These are phyloP conservation scores for Beauveria bassiana DNA, from an alignment of 2,329 filamentous ascomycete genomes.

Conservation along the genomic window DNA sequence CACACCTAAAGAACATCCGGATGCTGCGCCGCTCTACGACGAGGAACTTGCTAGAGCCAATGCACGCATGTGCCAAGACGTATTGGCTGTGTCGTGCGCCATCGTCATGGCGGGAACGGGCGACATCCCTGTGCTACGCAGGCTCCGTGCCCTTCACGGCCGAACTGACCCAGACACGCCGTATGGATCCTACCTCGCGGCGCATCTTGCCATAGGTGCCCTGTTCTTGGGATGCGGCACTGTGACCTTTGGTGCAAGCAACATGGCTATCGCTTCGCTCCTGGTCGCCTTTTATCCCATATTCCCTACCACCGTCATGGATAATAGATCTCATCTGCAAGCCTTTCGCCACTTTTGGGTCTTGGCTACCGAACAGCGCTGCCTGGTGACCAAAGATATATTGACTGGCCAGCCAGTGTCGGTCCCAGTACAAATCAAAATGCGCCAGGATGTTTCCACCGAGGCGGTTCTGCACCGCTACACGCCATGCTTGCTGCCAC, in stretches of 20 bases:
- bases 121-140: slow-evolving; percentile 75
- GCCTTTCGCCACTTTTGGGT: slow-evolving; percentile 98
- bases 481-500: slow-evolving; percentile 55
- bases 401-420: slow-evolving; percentile 74
- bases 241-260: slow-evolving; percentile 81
- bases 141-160: slow-evolving; percentile 80
- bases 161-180: slow-evolving; percentile 75
- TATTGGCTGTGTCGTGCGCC: slow-evolving; percentile 72
- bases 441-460: slow-evolving; percentile 36
- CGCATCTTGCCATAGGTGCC: slow-evolving; percentile 83
- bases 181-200: slow-evolving; percentile 89
- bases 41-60: slow-evolving; percentile 75
- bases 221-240: slow-evolving; percentile 91
- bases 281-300: slow-evolving; percentile 91
- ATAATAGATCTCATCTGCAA: slow-evolving; percentile 91
- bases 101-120: slow-evolving; percentile 96
- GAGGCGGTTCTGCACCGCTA: slow-evolving; percentile 34
- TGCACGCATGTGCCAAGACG: slow-evolving; percentile 83
- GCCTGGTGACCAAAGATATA: slow-evolving; percentile 79
- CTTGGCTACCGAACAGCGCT: slow-evolving; percentile 80
- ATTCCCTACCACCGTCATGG: slow-evolving; percentile 80
- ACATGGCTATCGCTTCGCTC: slow-evolving; percentile 77
- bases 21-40: slow-evolving; percentile 56
- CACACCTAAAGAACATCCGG: slow-evolving; percentile 20
- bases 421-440: slow-evolving; percentile 59